These are phyloP conservation scores for Diaporthe citrichinensis DNA, from an alignment of 2,329 filamentous ascomycete genomes.

Conservation along the genomic window DNA sequence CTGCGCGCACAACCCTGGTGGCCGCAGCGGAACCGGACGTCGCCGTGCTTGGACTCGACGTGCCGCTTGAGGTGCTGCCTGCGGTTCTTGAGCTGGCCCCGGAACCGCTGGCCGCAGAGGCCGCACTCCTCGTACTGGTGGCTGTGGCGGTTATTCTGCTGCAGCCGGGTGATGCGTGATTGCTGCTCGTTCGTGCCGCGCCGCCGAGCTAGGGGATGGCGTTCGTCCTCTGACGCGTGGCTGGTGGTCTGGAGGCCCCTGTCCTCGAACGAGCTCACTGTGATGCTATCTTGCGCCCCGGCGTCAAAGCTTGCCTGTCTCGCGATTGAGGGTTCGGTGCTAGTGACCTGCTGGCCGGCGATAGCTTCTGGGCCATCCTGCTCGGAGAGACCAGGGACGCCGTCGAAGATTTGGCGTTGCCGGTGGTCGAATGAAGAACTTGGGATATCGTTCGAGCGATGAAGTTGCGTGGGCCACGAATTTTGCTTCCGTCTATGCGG, in stretches of 20 bases:
- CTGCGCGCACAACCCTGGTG: background rate
- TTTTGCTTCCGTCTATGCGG: background rate
- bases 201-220: background rate
- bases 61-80: constrained; percentile 31
- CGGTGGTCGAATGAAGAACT: background rate
- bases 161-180: too few relatives aligned
- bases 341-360: background rate
- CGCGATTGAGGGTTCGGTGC: background rate
- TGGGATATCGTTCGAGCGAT: background rate
- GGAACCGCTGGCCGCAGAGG: constrained; percentile 7
- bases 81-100: constrained; percentile 14
- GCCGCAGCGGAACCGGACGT: background rate
- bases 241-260: background rate
- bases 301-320: constrained; percentile 8
- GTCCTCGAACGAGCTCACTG: background rate
- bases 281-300: constrained; percentile 6
- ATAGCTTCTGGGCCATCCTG: background rate
- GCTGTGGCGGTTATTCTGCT: background rate
- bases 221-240: background rate
- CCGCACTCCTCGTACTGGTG: constrained; percentile 5
- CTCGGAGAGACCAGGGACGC: background rate
- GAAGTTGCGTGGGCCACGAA: background rate
- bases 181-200: background rate
- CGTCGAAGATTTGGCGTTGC: background rate
- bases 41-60: background rate